Conservation (phyloP, 2,329 filamentous ascomycete species). For the Pseudomassariella vexata region DNA sequence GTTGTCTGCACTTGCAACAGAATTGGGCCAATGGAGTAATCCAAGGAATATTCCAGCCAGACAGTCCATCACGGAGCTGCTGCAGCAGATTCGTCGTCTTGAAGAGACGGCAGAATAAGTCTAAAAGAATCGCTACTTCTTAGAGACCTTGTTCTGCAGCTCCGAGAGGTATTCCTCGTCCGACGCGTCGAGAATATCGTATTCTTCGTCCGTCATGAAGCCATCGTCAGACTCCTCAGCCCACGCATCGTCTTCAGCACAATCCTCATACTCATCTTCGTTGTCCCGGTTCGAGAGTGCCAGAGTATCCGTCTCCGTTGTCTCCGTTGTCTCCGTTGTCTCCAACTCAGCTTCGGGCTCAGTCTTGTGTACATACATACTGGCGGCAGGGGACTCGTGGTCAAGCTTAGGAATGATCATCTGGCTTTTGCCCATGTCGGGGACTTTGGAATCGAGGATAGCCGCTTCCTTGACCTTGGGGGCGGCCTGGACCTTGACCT, state of each 20-base stretch:
- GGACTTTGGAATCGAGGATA: slow-evolving; percentile 7
- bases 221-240: slow-evolving; percentile 60
- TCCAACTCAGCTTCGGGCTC: slow-evolving; percentile 53
- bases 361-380: slow-evolving; percentile 62
- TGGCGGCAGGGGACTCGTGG: slow-evolving; percentile 82
- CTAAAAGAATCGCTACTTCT: slow-evolving; percentile 15
- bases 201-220: slow-evolving; percentile 96
- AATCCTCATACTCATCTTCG: slow-evolving; percentile 49
- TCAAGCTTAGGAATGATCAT: slow-evolving; percentile 98
- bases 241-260: slow-evolving; percentile 54
- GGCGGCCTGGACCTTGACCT: slow-evolving; percentile 62
- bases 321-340: too few species aligned
- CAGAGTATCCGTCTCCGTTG: slow-evolving; percentile 25
- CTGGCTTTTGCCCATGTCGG: slow-evolving; percentile 42
- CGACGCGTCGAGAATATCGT: slow-evolving; percentile 92
- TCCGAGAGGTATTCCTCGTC: slow-evolving; percentile 74
- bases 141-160: slow-evolving; percentile 33
- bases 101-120: not conserved
- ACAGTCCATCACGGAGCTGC: too few species aligned
- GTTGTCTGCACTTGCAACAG: not conserved
- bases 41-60: too few species aligned
- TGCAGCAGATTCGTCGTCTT: not conserved
- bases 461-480: slow-evolving; percentile 51
- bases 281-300: slow-evolving; percentile 22
- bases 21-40: too few species aligned